phyloP scores from a whole-genome alignment of 306 rosid species.

The Carpinus viminea region DNA sequence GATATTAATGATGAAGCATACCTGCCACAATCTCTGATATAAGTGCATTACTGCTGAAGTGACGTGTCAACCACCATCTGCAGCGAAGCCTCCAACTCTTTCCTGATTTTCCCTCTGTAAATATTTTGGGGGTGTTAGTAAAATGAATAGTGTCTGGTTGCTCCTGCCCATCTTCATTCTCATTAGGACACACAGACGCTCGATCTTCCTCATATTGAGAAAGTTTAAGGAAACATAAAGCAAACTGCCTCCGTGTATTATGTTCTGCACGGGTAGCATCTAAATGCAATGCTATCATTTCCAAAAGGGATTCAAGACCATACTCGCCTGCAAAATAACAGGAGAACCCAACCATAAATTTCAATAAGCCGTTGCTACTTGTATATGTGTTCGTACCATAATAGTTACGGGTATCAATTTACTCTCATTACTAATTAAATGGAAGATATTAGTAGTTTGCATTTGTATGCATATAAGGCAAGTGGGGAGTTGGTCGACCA shows the following conservation, averaged over 20 bases:
- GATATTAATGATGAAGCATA: constrained; percentile 17
- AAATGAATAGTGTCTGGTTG: constrained; percentile 19
- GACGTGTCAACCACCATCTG: constrained; percentile 71
- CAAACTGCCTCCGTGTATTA: constrained; percentile 62
- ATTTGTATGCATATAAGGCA: neutral
- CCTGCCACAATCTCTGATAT: constrained; percentile 59
- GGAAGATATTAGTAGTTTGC: neutral
- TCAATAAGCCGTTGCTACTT: neutral
- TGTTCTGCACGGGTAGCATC: constrained; percentile 63
- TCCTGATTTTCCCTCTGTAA: constrained; percentile 47
- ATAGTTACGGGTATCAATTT: neutral
- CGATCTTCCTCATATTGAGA: constrained; percentile 55
- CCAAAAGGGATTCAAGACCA: constrained; percentile 54
- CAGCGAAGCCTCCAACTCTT: constrained; percentile 72
- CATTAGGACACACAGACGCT: constrained; percentile 43
- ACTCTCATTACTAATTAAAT: neutral
- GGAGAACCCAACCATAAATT: constrained; percentile 22
- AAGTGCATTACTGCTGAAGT: constrained; percentile 50
- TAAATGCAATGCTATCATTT: constrained; percentile 75
- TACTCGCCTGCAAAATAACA: constrained; percentile 63
- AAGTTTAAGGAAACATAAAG: constrained; percentile 61
- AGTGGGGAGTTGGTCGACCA: neutral
- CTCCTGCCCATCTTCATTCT: constrained; percentile 25
- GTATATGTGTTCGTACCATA: neutral
- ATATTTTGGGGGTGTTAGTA: constrained; percentile 50